phyloP scores from a whole-genome alignment of 2,329 filamentous ascomycete species.

The Aspergillus pseudoviridinutans region DNA sequence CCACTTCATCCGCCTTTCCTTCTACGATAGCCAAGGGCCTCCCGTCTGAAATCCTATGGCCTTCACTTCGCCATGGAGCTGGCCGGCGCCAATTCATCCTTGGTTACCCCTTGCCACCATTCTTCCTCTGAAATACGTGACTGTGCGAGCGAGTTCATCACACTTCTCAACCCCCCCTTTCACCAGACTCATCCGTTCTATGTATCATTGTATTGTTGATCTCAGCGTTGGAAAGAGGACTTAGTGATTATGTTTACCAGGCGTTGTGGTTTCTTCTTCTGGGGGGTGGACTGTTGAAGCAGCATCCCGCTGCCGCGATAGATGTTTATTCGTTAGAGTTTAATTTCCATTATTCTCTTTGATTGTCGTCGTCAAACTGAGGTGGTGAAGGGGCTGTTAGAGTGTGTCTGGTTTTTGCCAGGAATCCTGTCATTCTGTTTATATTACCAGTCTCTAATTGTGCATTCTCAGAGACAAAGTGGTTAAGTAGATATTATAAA shows the following conservation, averaged over 20 bases:
- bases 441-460: constrained; percentile 6
- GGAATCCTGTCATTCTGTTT: not conserved
- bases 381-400: not conserved
- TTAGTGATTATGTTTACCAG: not conserved
- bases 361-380: constrained; percentile 1
- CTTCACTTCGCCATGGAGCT: constrained; percentile 3
- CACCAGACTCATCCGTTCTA: not conserved
- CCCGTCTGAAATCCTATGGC: not conserved
- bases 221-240: not conserved
- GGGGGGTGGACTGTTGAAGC: constrained; percentile 14
- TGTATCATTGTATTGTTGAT: not conserved
- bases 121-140: not conserved
- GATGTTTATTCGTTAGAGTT: constrained; percentile 15
- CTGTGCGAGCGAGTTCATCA: not conserved
- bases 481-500: constrained; percentile 18
- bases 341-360: constrained; percentile 1
- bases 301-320: constrained; percentile 6
- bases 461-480: constrained; percentile 3
- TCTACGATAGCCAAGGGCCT: constrained; percentile 5
- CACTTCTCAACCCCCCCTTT: not conserved
- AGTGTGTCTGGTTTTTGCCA: not conserved
- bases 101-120: constrained; percentile 2
- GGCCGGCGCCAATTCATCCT: not conserved
- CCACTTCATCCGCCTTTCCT: constrained; percentile 1
- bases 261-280: constrained; percentile 3